Percentiles rank a stretch among this genome's conserved stretches.
phyloP scores from a whole-genome alignment of 176 grass and related monocot genomes.

The Luzula sylvatica region DNA sequence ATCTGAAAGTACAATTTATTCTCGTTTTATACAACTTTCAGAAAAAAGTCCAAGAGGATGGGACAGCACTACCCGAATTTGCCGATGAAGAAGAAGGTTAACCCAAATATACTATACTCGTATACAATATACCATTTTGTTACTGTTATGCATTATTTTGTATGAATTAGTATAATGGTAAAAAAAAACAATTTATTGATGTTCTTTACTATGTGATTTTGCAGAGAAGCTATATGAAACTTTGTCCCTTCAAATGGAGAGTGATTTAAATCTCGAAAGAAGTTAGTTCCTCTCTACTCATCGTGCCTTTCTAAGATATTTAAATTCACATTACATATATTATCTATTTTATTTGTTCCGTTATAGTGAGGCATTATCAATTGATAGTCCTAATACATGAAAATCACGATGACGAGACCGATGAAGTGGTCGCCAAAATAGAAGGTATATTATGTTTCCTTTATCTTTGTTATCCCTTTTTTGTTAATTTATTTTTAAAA shows the following conservation, averaged over 20 bases:
- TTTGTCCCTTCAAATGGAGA: conserved; percentile 77
- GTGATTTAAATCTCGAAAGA: conserved; percentile 78
- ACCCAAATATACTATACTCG: background rate
- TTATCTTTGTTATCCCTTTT: background rate
- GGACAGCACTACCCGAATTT: conserved; percentile 68
- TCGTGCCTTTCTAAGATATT: background rate
- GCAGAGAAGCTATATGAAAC: conserved; percentile 74
- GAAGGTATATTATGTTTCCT: conserved; percentile 47
- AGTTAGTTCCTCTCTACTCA: conserved; percentile 30
- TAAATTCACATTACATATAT: background rate
- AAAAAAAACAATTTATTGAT: background rate
- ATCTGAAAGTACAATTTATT: background rate
- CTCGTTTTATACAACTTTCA: conserved; percentile 25
- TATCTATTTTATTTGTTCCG: background rate
- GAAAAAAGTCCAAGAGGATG: conserved; percentile 60
- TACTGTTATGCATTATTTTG: background rate
- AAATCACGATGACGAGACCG: conserved; percentile 61
- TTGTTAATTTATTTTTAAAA: background rate
- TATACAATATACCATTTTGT: background rate
- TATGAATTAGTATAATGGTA: no score
- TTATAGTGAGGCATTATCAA: conserved; percentile 77
- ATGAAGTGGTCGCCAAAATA: conserved; percentile 67
- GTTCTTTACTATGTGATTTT: conserved; percentile 11
- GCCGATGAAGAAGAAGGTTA: conserved; percentile 71
- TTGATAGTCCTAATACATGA: conserved; percentile 90